phyloP scores from a whole-genome alignment of 768 basidiomycete genomes.

The Lepiota brunneoincarnata region DNA sequence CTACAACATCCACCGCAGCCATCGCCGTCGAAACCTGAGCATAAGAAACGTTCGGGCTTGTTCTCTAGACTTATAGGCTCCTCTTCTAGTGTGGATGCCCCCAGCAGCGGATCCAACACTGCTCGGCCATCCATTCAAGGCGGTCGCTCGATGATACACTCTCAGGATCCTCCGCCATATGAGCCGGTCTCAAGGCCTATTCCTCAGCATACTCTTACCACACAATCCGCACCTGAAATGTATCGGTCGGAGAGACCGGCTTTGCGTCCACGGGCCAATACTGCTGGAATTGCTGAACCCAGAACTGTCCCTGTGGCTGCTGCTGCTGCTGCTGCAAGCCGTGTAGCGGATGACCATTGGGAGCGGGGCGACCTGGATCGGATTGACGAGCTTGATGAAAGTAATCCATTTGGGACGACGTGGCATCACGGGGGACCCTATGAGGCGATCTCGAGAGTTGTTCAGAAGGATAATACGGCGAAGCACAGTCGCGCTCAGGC shows the following conservation, averaged over 20 bases:
- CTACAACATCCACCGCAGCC: slow-evolving; percentile 1
- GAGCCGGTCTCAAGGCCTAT: not conserved
- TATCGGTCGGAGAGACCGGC: slow-evolving; percentile 17
- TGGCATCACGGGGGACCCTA: slow-evolving; percentile 78
- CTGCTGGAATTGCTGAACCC: slow-evolving; percentile 19
- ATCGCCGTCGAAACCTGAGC: slow-evolving; percentile 11
- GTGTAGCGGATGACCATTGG: slow-evolving; percentile 13
- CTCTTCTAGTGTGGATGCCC: not conserved
- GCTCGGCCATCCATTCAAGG: not conserved
- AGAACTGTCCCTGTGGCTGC: slow-evolving; percentile 6
- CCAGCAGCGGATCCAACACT: not conserved
- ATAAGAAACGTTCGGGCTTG: slow-evolving; percentile 13
- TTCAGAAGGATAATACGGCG: slow-evolving; percentile 20
- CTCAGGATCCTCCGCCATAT: not conserved
- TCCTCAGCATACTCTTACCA: not conserved
- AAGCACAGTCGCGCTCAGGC: not conserved
- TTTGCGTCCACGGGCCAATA: slow-evolving; percentile 21
- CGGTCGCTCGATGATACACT: not conserved
- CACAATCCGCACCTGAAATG: slow-evolving; percentile 7
- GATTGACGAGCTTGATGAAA: slow-evolving; percentile 79
- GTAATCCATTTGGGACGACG: slow-evolving; percentile 60
- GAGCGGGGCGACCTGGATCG: slow-evolving; percentile 48
- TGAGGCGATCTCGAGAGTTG: slow-evolving; percentile 48
- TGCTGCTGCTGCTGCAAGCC: slow-evolving; percentile 14
- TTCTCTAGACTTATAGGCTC: slow-evolving; percentile 10